Base-by-base conservation (phyloP, 2,329 filamentous ascomycete species). In the Emericellopsis cladophorae region DNA sequence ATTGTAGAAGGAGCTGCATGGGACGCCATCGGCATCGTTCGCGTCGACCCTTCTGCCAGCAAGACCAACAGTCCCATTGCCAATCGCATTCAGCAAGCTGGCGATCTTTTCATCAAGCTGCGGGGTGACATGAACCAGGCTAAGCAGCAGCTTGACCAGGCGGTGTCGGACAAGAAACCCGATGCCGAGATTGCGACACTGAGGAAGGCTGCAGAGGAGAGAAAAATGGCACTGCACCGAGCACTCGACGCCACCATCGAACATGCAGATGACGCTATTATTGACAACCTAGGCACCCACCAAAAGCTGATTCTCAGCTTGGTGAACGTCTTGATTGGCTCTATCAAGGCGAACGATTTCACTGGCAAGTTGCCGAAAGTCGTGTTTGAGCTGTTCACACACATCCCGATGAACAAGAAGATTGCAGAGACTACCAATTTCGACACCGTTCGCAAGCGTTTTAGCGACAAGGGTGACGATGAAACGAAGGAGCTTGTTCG, bases 391-490 rank as follows among this genome's bases (percentile, higher is more conserved):
- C 66, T 84, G 26, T 70, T 86, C 55, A 70, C 76, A 5, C 62
- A 70, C 42, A 76, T 78, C 43, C 76, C 72, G 31, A 80, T 79
- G 43, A 68, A 79, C 34, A 75, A 69, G 38, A 74, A 70, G 47
- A 76, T 77, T 31, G 61, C 78, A 34, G 73, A 79, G 47, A 78
- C 73, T 45, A 72, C 77, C 33, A 83, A 83, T 51, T 73, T 87
- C 42, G 71, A 76, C 43, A 76, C 73, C 41, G 72, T 84, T 14
- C 68, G 78, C 33, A 75, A 75, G 45, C 70, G 74, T 8, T 75
- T 82, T 51, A 70, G 68, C 44, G 79, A 75, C 51, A 78, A 76
- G 50, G 80, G 76, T 22, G 79, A 84, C 50, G 68, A 72, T 1
- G 74, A 80, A 40, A 73, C 76, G 37, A 80, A 80, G 49, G 68